A percentile compares a stretch with the other conserved stretches of the same genome.
These are phyloP conservation scores for Paraphaeosphaeria sporulosa DNA, from an alignment of 2,329 filamentous ascomycete species.

Conservation along the genomic window DNA sequence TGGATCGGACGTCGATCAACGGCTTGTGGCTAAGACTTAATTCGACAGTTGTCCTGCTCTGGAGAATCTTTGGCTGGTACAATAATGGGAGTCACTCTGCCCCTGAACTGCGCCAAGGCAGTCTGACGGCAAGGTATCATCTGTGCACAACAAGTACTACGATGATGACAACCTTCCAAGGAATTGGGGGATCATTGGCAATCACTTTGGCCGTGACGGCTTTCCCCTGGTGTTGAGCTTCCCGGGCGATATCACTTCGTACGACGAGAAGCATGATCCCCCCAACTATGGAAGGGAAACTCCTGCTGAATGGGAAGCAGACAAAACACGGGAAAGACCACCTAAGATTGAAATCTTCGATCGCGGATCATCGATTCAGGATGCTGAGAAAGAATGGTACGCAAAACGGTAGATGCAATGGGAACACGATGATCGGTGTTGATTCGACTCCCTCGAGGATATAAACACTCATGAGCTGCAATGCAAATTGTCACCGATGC, in stretches of 20 bases:
- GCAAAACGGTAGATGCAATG: neutral
- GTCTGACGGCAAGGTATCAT: no score
- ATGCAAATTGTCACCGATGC: no score
- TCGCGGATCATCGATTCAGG: neutral
- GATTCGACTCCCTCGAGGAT: no score
- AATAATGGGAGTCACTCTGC: no score
- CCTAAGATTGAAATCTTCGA: no score
- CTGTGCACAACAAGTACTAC: neutral
- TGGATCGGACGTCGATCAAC: no score
- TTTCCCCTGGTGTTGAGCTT: constrained; percentile 7
- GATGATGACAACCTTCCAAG: neutral
- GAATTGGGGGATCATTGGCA: neutral
- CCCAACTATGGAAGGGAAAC: neutral
- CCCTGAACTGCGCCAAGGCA: no score
- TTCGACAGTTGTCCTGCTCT: neutral
- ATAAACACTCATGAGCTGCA: no score
- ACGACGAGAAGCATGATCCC: neutral
- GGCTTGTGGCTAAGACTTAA: neutral
- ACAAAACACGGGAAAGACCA: neutral
- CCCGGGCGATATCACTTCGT: neutral
- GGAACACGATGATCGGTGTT: neutral
- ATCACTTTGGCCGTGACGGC: neutral
- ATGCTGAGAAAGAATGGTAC: neutral
- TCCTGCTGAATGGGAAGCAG: neutral
- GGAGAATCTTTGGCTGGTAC: neutral